phyloP scores from a whole-genome alignment of 2,329 filamentous ascomycete genomes.

The Knoxdaviesia capensis region DNA sequence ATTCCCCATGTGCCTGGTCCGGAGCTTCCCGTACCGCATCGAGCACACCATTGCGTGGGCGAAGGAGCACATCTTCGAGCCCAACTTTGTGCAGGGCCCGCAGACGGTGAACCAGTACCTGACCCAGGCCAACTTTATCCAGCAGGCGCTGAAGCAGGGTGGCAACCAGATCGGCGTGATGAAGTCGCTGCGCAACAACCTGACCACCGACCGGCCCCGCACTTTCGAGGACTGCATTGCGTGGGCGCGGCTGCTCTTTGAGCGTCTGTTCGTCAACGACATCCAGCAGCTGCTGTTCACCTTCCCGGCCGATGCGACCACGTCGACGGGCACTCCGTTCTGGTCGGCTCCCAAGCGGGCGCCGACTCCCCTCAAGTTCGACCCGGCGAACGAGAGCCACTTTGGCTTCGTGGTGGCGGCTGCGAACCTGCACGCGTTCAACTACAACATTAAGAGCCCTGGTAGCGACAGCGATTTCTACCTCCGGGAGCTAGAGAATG shows the following conservation, averaged over 20 bases:
- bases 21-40: constrained; percentile 95
- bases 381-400: constrained; percentile 67
- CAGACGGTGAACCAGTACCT: constrained; percentile 91
- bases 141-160: constrained; percentile 71
- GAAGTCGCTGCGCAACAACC: constrained; percentile 73
- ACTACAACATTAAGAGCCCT: constrained; percentile 88
- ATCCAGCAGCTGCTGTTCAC: constrained; percentile 92
- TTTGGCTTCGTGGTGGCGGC: constrained; percentile 73
- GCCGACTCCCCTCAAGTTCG: constrained; percentile 78
- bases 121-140: constrained; percentile 76
- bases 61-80: constrained; percentile 77
- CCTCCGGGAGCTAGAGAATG: constrained; percentile 62
- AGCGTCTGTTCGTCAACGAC: constrained; percentile 91
- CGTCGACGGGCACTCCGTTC: constrained; percentile 76
- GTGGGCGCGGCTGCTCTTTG: constrained; percentile 86
- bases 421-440: constrained; percentile 89
- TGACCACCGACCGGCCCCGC: constrained; percentile 79
- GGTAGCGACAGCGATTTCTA: constrained; percentile 49
- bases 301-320: constrained; percentile 85
- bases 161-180: constrained; percentile 89
- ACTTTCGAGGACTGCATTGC: constrained; percentile 92
- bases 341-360: constrained; percentile 98
- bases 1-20: constrained; percentile 95
- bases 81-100: constrained; percentile 78
- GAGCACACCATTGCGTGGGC: constrained; percentile 98